Evolutionary conservation across 2,329 filamentous ascomycete species (phyloP).

Genomic region (Curvularia sp.): DNA sequence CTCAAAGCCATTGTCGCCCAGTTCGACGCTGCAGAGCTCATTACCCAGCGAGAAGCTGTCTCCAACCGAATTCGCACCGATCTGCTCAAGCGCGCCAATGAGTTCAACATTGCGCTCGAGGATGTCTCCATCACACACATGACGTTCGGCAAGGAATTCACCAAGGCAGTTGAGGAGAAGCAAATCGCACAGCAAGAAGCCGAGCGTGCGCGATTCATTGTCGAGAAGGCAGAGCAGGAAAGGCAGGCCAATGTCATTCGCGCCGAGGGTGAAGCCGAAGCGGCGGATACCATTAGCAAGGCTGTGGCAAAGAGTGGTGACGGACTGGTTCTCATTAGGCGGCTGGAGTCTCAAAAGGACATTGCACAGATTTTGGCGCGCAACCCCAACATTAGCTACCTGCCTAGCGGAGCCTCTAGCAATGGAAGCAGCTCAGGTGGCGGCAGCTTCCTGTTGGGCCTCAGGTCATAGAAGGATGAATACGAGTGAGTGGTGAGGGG

Average conservation of each 20-base stretch:
- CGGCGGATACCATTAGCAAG: conserved; percentile 91
- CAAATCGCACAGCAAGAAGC: conserved; percentile 99
- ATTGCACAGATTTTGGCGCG: conserved; percentile 87
- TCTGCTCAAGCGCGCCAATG: conserved; percentile 86
- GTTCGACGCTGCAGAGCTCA: conserved; percentile 68
- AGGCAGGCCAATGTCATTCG: conserved; percentile 98
- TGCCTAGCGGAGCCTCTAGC: conserved; percentile 75
- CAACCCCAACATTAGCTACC: conserved; percentile 95
- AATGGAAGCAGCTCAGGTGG: conserved; percentile 63
- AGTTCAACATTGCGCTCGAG: conserved; percentile 99
- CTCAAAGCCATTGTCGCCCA: conserved; percentile 62
- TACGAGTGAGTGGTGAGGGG: conserved; percentile 6
- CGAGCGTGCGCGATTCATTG: conserved; percentile 95
- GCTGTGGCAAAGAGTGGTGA: conserved; percentile 93
- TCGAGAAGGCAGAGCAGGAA: conserved; percentile 98
- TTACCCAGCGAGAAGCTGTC: conserved; percentile 97
- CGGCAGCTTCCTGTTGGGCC: conserved; percentile 70
- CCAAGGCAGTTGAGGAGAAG: conserved; percentile 98
- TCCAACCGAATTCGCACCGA: conserved; percentile 92
- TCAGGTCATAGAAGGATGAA: conserved; percentile 57
- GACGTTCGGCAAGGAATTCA: conserved; percentile 99
- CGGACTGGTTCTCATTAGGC: conserved; percentile 91
- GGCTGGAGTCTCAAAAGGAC: conserved; percentile 95
- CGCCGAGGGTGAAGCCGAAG: conserved; percentile 96
- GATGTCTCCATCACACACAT: conserved; percentile 99